phyloP scores from a whole-genome alignment of 805 yeast genomes.

The Cyberlindnera amylophila region DNA sequence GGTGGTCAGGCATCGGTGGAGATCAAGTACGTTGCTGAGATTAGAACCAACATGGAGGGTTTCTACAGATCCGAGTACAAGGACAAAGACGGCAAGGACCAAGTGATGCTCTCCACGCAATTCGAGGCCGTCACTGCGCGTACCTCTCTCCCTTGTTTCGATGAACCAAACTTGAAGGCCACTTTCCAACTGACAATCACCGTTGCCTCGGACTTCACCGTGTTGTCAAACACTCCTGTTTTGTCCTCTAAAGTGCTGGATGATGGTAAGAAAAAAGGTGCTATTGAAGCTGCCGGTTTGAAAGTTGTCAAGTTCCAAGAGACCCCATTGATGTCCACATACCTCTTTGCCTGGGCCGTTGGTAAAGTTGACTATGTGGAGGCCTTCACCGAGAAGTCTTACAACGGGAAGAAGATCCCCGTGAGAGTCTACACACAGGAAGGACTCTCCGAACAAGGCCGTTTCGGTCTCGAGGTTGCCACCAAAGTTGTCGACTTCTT shows the following conservation, averaged over 20 bases:
- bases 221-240: conserved; percentile 65
- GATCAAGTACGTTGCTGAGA: conserved; percentile 51
- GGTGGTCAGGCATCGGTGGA: conserved; percentile 37
- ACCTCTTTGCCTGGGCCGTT: conserved; percentile 75
- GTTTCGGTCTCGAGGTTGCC: conserved; percentile 67
- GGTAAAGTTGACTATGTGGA: conserved; percentile 77
- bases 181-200: conserved; percentile 61
- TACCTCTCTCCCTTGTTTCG: conserved; percentile 80
- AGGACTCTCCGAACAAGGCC: conserved; percentile 68
- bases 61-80: conserved; percentile 70
- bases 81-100: conserved; percentile 53
- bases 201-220: conserved; percentile 50
- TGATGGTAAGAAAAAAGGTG: conserved; percentile 46
- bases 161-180: conserved; percentile 80
- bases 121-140: conserved; percentile 85
- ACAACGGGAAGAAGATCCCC: conserved; percentile 64
- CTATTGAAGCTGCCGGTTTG: conserved; percentile 29
- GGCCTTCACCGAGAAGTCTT: conserved; percentile 28
- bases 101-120: conserved; percentile 76
- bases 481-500: conserved; percentile 71
- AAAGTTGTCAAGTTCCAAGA: conserved; percentile 47
- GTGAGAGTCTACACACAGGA: conserved; percentile 79
- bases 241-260: conserved; percentile 43
- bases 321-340: conserved; percentile 80
- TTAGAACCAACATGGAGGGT: conserved; percentile 75